Base-by-base conservation (phyloP, 2,329 filamentous ascomycete species). In the Talaromyces sp. region DNA sequence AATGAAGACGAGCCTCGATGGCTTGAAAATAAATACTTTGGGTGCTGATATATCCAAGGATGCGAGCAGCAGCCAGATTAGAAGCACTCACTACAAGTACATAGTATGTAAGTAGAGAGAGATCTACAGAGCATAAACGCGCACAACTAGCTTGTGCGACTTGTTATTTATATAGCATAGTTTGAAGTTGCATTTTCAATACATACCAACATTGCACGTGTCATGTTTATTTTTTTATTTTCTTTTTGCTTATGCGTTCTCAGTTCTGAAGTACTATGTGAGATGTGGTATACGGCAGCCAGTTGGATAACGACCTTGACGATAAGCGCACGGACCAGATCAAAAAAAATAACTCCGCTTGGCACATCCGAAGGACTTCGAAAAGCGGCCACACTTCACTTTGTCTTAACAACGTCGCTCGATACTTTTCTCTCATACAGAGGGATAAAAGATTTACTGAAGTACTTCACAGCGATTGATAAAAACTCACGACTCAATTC, bases 1-100 rank as follows among this genome's bases (percentile, higher is more conserved):
- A 85, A 88, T 59, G 91, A 96, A 66, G 85, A 88, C 63, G 91
- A 97, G 75, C 86, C 89, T 65, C 84, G 92, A 64, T 97, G 92
- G 92, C 85, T 97, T 53, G 93, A 97, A 79, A 87, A 85, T 72
- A 86, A 87, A 69, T 97, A 97, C 75, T 88, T 96, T 72, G 87
- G 92, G n/a, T 96, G 92, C 75, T 96, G 65, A 67, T 55, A 24
- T 50, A 26, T 51, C 9, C 10, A 21, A n/a, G n/a, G n/a, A n/a
- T n/a, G 17, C 11, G 11, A 21, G 43, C n/a, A 52, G 48, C 48
- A 52, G 26, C 24, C 48, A n/a, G 29, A 17, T 31, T 12, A 46
- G 21, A 14, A 21, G 17, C 35, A 38, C 35, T n/a, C 2, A 6
- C 9, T 19, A 12, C n/a, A 19, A 24, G 43, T 19, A 9, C 9